These are phyloP conservation scores for Plenodomus lindquistii DNA, from an alignment of 2,329 filamentous ascomycete species.

Conservation along the genomic window DNA sequence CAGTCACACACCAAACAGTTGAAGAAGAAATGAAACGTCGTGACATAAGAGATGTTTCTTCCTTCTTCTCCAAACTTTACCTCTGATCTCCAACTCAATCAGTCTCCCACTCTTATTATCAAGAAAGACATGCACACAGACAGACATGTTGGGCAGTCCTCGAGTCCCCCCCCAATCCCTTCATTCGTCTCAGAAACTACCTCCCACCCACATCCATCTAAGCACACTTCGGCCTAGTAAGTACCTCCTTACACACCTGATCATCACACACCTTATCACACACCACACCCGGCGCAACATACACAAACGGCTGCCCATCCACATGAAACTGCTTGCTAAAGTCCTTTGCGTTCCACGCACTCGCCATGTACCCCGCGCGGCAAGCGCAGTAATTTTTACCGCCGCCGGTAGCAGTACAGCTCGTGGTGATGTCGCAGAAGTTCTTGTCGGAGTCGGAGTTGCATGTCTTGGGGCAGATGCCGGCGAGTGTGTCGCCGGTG, in stretches of 20 bases:
- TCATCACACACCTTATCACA: constrained; percentile 32
- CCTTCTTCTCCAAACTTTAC: neutral
- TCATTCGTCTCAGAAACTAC: too few relatives aligned
- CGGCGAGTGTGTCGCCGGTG: constrained; percentile 22
- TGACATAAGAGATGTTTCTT: neutral
- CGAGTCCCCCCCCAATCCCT: too few relatives aligned
- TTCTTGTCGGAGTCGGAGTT: constrained; percentile 26
- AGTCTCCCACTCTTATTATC: neutral
- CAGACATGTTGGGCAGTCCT: too few relatives aligned
- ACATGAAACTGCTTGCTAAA: constrained; percentile 34
- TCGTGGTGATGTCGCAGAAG: constrained; percentile 30
- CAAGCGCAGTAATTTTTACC: constrained; percentile 35
- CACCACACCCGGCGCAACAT: constrained; percentile 17
- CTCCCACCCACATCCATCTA: too few relatives aligned
- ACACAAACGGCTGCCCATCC: constrained; percentile 30
- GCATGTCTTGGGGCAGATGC: constrained; percentile 28
- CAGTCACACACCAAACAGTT: neutral
- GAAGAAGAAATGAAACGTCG: neutral
- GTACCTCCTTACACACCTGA: constrained; percentile 24
- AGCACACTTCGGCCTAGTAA: constrained; percentile 23
- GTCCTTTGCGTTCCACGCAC: constrained; percentile 26
- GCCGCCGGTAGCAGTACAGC: constrained; percentile 26
- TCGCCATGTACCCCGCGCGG: constrained; percentile 27
- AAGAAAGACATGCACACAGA: neutral
- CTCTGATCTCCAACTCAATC: neutral